Evolutionary conservation across 768 basidiomycete species (phyloP).

Genomic region (Tephrocybe sp.): DNA sequence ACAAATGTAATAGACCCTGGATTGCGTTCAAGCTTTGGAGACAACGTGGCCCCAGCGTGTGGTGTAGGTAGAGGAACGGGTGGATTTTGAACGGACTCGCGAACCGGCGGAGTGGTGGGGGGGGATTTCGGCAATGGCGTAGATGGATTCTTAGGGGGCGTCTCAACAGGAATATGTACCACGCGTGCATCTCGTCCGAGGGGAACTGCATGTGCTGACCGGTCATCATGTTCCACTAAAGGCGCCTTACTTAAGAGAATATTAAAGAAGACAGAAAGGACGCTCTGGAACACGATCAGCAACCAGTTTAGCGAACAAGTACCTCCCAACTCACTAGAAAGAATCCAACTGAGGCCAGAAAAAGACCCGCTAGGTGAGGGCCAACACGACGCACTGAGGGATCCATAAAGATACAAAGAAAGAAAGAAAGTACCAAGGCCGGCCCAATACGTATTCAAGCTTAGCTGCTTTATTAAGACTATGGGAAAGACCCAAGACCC

Average conservation of each 20-base stretch:
- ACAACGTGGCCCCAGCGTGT: background rate
- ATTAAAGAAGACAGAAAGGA: slow-evolving; percentile 27
- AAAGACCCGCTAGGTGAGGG: slow-evolving; percentile 28
- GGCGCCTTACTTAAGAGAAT: background rate
- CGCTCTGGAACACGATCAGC: slow-evolving; percentile 24
- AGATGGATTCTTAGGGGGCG: background rate
- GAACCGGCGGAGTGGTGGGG: background rate
- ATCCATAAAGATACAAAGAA: slow-evolving; percentile 5
- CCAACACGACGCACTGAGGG: slow-evolving; percentile 20
- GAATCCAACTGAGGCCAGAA: slow-evolving; percentile 32
- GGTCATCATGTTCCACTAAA: background rate
- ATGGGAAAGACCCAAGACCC: background rate
- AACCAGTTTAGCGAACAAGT: background rate
- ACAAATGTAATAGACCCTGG: slow-evolving; percentile 10
- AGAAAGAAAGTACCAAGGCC: background rate
- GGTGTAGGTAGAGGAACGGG: background rate
- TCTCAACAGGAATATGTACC: background rate
- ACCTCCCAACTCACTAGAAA: slow-evolving; percentile 27
- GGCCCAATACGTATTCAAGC: background rate
- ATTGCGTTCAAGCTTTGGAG: slow-evolving; percentile 8
- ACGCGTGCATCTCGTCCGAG: slow-evolving; percentile 1
- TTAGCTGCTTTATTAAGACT: background rate
- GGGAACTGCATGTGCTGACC: background rate
- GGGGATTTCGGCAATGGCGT: background rate
- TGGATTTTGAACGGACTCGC: background rate